Conservation (phyloP, 257 asterid species). For the Handroanthus guayacan region DNA sequence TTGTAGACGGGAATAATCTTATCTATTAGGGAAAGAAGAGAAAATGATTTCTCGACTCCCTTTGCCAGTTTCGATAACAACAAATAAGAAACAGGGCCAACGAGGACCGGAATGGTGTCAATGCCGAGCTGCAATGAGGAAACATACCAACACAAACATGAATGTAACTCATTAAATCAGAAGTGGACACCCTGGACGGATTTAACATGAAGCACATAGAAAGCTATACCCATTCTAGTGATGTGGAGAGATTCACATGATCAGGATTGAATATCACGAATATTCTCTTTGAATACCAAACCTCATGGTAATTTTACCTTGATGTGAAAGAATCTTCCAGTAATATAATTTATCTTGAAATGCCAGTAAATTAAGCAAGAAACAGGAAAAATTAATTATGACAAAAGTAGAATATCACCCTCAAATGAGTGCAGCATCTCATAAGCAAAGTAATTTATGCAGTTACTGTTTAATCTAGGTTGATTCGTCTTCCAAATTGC, state of each 20-base stretch:
- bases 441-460: background rate
- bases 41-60: constrained; percentile 71
- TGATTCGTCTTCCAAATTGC: background rate
- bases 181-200: background rate
- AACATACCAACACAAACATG: background rate
- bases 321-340: constrained; percentile 21
- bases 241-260: background rate
- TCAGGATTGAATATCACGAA: background rate
- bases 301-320: background rate
- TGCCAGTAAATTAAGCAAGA: background rate
- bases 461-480: background rate
- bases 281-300: background rate
- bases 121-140: constrained; percentile 66
- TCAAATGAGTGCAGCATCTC: too few species aligned
- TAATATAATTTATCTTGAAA: background rate
- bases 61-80: constrained; percentile 77
- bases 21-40: constrained; percentile 69
- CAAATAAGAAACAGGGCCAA: constrained; percentile 84
- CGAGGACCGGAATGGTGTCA: constrained; percentile 76
- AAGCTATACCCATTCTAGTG: background rate
- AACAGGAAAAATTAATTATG: background rate
- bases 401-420: too few species aligned
- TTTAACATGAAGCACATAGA: background rate
- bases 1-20: constrained; percentile 79
- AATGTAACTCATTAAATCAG: background rate